Conservation (phyloP, 164 flowering plant genomes). For the Aristolochia fimbriata region DNA sequence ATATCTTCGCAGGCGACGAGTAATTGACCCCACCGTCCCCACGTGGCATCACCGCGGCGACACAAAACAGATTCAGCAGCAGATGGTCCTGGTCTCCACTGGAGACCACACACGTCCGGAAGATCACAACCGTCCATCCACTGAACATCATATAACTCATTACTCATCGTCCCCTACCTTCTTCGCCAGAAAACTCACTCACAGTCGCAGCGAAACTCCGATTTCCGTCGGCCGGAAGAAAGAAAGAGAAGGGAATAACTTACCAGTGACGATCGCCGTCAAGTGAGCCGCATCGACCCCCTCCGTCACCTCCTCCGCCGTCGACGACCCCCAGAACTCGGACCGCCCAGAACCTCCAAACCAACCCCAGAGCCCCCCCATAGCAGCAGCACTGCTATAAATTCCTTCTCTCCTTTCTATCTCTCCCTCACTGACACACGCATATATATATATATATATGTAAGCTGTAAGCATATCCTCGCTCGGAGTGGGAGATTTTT, state of each 20-base stretch:
- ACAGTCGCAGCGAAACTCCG: too few relatives aligned
- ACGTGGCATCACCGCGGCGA: background rate
- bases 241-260: background rate
- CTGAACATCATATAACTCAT: too few relatives aligned
- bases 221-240: background rate
- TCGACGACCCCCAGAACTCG: conserved; percentile 16
- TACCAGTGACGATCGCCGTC: conserved; percentile 24
- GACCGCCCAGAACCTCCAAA: conserved; percentile 10
- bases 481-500: background rate
- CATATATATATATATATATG: too few relatives aligned
- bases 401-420: background rate
- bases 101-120: background rate
- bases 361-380: conserved; percentile 10
- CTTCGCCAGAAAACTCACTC: too few relatives aligned
- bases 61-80: background rate
- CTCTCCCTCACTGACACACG: background rate
- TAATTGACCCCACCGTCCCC: background rate
- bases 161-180: too few relatives aligned
- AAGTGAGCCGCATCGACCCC: conserved; percentile 23
- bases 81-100: background rate
- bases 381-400: too few relatives aligned
- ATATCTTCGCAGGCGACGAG: background rate
- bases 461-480: too few relatives aligned
- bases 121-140: background rate
- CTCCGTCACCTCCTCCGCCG: conserved; percentile 23